phyloP scores from a whole-genome alignment of 164 flowering plant genomes.

The Nymphaea colorata region DNA sequence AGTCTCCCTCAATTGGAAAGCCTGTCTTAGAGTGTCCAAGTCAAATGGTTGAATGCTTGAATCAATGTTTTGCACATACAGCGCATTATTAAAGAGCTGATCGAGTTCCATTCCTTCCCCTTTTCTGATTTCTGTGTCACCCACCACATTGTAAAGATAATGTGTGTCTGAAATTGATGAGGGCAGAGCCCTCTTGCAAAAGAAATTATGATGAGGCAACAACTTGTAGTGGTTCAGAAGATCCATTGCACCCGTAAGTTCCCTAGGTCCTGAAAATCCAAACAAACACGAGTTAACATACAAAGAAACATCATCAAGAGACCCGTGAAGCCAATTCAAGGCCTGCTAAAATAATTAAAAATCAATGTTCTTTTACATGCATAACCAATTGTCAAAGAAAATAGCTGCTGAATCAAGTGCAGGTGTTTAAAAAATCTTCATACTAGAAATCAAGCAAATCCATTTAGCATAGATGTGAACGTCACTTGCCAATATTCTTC shows the following conservation, averaged over 20 bases:
- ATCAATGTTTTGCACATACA: conserved; percentile 30
- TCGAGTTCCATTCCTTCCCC: conserved; percentile 90
- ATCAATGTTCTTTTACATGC: neutral
- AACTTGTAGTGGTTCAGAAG: conserved; percentile 69
- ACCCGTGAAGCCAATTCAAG: neutral
- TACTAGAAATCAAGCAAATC: neutral
- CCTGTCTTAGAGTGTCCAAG: conserved; percentile 52
- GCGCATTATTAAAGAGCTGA: conserved; percentile 55
- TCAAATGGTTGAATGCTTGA: conserved; percentile 66
- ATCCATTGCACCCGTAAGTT: conserved; percentile 80
- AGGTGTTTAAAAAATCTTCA: neutral
- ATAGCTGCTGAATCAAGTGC: neutral
- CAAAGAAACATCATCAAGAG: neutral
- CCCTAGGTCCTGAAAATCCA: conserved; percentile 48
- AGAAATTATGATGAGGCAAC: conserved; percentile 62
- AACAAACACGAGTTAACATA: neutral
- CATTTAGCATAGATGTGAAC: too few species aligned
- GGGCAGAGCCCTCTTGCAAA: conserved; percentile 77
- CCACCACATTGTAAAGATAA: conserved; percentile 80
- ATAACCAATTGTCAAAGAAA: neutral
- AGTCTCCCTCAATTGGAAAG: conserved; percentile 62
- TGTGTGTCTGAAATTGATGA: conserved; percentile 68
- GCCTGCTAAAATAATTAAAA: neutral
- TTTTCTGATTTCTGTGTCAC: conserved; percentile 81
- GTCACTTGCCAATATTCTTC: too few species aligned